Evolutionary conservation across 495 filamentous ascomycete genomes (phyloP).

Genomic region (Cladorrhinum samala): DNA sequence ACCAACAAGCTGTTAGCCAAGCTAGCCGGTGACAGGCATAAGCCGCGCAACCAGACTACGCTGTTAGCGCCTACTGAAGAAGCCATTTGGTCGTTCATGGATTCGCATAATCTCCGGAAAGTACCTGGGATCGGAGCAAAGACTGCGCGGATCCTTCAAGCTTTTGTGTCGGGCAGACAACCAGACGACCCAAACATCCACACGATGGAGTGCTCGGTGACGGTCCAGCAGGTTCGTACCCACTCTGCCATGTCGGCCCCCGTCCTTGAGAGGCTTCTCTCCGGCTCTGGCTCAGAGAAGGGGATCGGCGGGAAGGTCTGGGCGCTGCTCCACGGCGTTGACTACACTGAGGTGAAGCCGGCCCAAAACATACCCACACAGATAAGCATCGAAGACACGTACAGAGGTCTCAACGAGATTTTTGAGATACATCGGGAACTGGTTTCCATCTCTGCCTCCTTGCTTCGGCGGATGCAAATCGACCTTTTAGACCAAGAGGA

Average conservation of each 20-base stretch:
- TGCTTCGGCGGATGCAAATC: slow-evolving; percentile 70
- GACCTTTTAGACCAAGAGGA: slow-evolving; percentile 55
- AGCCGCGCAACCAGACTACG: slow-evolving; percentile 80
- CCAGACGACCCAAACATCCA: slow-evolving; percentile 30
- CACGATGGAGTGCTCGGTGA: slow-evolving; percentile 43
- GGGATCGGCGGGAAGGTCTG: slow-evolving; percentile 61
- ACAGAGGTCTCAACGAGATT: slow-evolving; percentile 55
- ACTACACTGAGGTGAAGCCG: slow-evolving; percentile 60
- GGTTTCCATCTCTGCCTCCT: slow-evolving; percentile 53
- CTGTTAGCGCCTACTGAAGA: slow-evolving; percentile 58
- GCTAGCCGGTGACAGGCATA: slow-evolving; percentile 75
- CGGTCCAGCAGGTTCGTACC: slow-evolving; percentile 58
- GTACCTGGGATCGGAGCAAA: slow-evolving; percentile 84
- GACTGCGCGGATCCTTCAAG: slow-evolving; percentile 62
- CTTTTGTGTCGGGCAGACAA: slow-evolving; percentile 48
- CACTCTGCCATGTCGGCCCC: slow-evolving; percentile 54
- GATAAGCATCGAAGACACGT: slow-evolving; percentile 93
- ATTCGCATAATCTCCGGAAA: slow-evolving; percentile 68
- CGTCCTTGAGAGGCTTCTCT: slow-evolving; percentile 57
- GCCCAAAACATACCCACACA: slow-evolving; percentile 71
- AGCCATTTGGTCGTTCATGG: slow-evolving; percentile 60
- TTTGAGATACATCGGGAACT: slow-evolving; percentile 58
- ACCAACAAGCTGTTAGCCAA: slow-evolving; percentile 83
- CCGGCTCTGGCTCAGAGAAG: slow-evolving; percentile 59
- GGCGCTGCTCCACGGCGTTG: slow-evolving; percentile 57